A percentile compares a stretch with the other conserved stretches of the same genome.
Conservation (phyloP, 805 yeast genomes). For the Ogataea glucozyma region DNA sequence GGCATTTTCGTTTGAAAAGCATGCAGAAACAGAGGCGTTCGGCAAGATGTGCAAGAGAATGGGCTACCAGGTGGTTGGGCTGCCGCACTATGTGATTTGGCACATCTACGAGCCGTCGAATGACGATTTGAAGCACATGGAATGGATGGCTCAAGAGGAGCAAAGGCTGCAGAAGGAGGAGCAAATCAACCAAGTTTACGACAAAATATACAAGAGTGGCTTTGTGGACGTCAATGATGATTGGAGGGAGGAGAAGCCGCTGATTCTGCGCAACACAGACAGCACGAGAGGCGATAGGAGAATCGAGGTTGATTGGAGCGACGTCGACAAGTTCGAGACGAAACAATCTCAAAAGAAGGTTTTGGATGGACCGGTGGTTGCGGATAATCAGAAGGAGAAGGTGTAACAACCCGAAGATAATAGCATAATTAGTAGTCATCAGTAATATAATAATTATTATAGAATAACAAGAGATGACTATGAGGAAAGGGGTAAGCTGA, state of each 20-base stretch:
- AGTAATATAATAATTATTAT: slow-evolving; percentile 2
- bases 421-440: not conserved
- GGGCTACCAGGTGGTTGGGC: slow-evolving; percentile 85
- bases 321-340: slow-evolving; percentile 44
- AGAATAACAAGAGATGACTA: no score
- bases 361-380: not conserved
- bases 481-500: no score
- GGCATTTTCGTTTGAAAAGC: slow-evolving; percentile 92
- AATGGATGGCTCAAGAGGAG: slow-evolving; percentile 85
- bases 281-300: slow-evolving; percentile 44
- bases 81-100: slow-evolving; percentile 96
- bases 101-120: slow-evolving; percentile 94
- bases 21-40: slow-evolving; percentile 97
- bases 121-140: slow-evolving; percentile 83
- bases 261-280: slow-evolving; percentile 78
- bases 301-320: slow-evolving; percentile 69
- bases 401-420: not conserved
- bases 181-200: slow-evolving; percentile 62
- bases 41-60: slow-evolving; percentile 85
- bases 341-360: not conserved
- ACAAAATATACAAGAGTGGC: slow-evolving; percentile 73
- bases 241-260: slow-evolving; percentile 72
- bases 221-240: slow-evolving; percentile 71
- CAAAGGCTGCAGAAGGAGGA: slow-evolving; percentile 61
- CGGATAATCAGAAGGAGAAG: not conserved